Base-by-base conservation (phyloP, 192 early-diverging fungal species). In the Coemansia sp. region DNA sequence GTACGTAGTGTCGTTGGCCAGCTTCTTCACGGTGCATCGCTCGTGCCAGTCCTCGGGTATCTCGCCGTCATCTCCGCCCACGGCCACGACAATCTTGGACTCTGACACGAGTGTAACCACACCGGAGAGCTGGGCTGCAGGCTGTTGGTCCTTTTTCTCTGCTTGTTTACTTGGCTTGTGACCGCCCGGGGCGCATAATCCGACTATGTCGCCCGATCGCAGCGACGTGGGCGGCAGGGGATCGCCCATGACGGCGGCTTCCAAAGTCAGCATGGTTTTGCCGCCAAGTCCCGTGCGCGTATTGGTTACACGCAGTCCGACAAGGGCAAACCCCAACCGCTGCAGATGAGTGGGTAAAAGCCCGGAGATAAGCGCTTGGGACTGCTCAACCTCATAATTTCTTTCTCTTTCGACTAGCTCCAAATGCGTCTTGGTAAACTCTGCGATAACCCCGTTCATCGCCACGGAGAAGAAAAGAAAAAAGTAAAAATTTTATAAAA, bases 221-320 rank as follows among this genome's bases (percentile, higher is more conserved):
- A 92, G 67, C 42, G 81, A 75, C 59, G 89, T 87, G 0, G 88
- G 51, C 3, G 89, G 89, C n/a, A 92, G 78, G 8, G 74, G 63
- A 1, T 81, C 84, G n/a, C 81, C 85, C 4, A 83, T 79, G 2
- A 86, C 77, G 0, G 85, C 78, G 0, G 90, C 81, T 40, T 92
- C 91, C 10, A 89, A 69, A n/a, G 89, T 89, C 24, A 92, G 71
- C 59, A 90, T 65, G 51, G 82, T 88, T 64, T 87, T 85, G 19
- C 91, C 91, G 31, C 91, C 91, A 10, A 90, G 70, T 17, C 89
- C 92, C 0, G 89, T 89, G 59, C 87, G 85, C 69, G 86, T 86
- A 8, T 75, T 73, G 21, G 84, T 85, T 21, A 91, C 84, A 14
- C 80, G 86, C 29, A 92, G 72, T 2, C 84, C 87, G 4, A 87